phyloP scores from a whole-genome alignment of 2,329 filamentous ascomycete genomes.

The Pseudogymnoascus sp. region DNA sequence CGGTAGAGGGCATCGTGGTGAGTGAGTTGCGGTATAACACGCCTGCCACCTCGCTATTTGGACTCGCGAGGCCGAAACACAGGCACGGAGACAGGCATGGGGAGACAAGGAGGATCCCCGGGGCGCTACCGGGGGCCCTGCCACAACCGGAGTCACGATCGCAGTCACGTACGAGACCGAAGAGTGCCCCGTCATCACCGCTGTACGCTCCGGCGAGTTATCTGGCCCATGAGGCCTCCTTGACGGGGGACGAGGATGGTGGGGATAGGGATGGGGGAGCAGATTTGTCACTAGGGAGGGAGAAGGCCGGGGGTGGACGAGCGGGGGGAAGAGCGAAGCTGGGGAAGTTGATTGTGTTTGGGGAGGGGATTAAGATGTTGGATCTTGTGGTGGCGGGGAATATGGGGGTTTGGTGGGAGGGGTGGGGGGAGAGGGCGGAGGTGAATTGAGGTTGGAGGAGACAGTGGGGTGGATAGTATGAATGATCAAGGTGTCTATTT shows the following conservation, averaged over 20 bases:
- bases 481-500: neutral
- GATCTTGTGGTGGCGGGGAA: conserved; percentile 88
- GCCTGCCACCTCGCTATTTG: conserved; percentile 35
- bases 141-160: neutral
- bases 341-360: conserved; percentile 83
- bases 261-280: conserved; percentile 36
- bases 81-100: conserved; percentile 15
- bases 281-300: conserved; percentile 70
- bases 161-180: neutral
- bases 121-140: neutral
- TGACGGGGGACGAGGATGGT: conserved; percentile 17
- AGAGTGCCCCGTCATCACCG: neutral
- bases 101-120: neutral
- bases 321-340: conserved; percentile 83
- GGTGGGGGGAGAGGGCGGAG: conserved; percentile 48
- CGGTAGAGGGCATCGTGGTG: conserved; percentile 33
- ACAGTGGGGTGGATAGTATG: neutral
- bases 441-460: neutral
- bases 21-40: conserved; percentile 84
- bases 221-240: neutral
- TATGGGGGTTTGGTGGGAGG: conserved; percentile 87
- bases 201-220: neutral
- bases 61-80: conserved; percentile 20
- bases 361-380: conserved; percentile 91
- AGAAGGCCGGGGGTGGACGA: conserved; percentile 79